phyloP scores from a whole-genome alignment of 805 yeast genomes.

The Ogataea siamensis region DNA sequence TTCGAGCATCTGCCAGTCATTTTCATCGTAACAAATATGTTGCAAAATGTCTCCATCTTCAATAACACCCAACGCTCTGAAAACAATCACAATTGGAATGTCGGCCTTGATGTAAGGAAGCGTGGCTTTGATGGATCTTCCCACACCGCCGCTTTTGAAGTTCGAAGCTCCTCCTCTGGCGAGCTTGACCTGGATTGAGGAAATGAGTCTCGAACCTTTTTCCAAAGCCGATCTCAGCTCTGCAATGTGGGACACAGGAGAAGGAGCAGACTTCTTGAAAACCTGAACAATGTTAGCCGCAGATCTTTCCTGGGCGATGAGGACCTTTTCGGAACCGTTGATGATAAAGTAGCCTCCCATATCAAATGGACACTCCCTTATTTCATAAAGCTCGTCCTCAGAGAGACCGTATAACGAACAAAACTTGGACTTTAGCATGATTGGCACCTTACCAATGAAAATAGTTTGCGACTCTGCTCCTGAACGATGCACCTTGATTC shows the following conservation, averaged over 20 bases:
- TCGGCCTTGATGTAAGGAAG: constrained; percentile 95
- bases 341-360: constrained; percentile 99
- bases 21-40: constrained; percentile 96
- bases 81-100: constrained; percentile 94
- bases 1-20: constrained; percentile 99
- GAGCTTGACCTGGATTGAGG: constrained; percentile 90
- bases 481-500: constrained; percentile 32
- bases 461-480: constrained; percentile 43
- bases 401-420: constrained; percentile 88
- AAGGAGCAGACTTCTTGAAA: constrained; percentile 94
- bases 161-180: constrained; percentile 49
- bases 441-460: constrained; percentile 94
- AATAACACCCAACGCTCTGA: constrained; percentile 96
- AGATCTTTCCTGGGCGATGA: constrained; percentile 97
- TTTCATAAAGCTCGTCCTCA: constrained; percentile 90
- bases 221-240: constrained; percentile 96
- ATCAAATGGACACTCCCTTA: constrained; percentile 98
- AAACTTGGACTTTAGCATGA: constrained; percentile 94
- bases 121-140: constrained; percentile 90
- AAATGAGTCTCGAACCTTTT: constrained; percentile 93
- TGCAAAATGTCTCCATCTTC: constrained; percentile 99
- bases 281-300: constrained; percentile 99
- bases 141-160: constrained; percentile 49
- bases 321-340: constrained; percentile 96
- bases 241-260: constrained; percentile 93